Evolutionary conservation across 2,329 filamentous ascomycete species (phyloP).

Genomic region (Neofusicoccum laricinum): DNA sequence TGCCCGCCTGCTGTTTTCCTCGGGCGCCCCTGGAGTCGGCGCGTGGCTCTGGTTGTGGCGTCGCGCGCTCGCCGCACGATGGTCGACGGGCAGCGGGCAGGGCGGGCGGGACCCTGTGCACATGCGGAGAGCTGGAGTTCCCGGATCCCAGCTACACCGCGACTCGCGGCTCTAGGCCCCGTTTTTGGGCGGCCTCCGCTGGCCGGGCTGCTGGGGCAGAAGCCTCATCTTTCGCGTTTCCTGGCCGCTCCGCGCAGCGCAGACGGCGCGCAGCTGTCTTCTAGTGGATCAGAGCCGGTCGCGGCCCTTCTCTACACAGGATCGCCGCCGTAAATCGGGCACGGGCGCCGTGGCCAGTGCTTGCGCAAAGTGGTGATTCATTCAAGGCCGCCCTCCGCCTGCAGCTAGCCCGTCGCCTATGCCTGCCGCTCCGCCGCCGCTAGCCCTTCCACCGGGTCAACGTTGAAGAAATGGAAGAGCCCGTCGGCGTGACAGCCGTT

Average conservation of each 20-base stretch:
- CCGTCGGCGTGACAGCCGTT: constrained; percentile 1
- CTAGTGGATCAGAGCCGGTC: background rate
- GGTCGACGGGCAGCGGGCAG: background rate
- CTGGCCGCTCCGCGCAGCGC: background rate
- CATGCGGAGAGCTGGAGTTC: background rate
- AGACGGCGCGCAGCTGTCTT: background rate
- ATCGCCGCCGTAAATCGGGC: constrained; percentile 5
- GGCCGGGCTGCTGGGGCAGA: background rate
- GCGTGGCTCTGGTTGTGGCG: background rate
- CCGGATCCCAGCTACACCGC: constrained; percentile 3
- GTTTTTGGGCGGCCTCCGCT: background rate
- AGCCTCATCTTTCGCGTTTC: background rate
- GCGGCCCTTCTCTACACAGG: background rate
- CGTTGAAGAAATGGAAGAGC: background rate
- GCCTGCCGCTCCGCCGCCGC: constrained; percentile 4
- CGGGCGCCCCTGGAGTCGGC: background rate
- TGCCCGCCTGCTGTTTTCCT: background rate
- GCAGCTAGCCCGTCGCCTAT: background rate
- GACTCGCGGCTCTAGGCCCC: background rate
- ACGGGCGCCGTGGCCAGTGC: background rate
- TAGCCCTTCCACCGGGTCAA: constrained; percentile 7
- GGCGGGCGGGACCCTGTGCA: background rate
- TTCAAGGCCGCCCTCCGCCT: background rate
- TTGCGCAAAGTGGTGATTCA: background rate
- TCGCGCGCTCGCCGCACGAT: background rate